These are phyloP conservation scores for Xylaria multiplex DNA, from an alignment of 2,329 filamentous ascomycete genomes.

Conservation along the genomic window DNA sequence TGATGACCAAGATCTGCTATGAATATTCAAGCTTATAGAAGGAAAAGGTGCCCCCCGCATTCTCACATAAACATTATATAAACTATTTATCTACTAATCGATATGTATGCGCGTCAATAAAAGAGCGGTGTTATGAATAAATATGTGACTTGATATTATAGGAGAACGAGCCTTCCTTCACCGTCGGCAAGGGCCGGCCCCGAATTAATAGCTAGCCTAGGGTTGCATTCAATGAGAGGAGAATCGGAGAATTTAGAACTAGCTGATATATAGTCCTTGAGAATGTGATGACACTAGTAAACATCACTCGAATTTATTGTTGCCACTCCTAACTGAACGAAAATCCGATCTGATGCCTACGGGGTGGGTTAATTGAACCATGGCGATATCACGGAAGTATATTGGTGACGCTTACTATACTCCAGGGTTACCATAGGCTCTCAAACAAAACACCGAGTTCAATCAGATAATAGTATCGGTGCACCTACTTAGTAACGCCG, in stretches of 20 bases:
- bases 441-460: constrained; percentile 8
- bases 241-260: background rate
- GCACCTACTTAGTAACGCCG: constrained; percentile 18
- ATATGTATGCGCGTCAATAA: background rate
- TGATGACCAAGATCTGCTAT: background rate
- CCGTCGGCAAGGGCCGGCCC: too few relatives aligned
- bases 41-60: background rate
- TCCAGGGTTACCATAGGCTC: background rate
- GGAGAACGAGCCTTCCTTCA: background rate
- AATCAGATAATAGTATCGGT: constrained; percentile 1
- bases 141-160: background rate
- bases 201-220: background rate
- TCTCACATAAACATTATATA: background rate
- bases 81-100: background rate
- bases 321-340: background rate
- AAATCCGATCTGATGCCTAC: background rate
- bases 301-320: background rate
- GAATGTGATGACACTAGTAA: background rate
- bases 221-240: background rate
- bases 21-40: background rate
- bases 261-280: background rate
- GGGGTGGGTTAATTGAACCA: background rate
- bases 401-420: constrained; percentile 30
- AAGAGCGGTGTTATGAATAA: background rate
- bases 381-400: constrained; percentile 7